Evolutionary conservation across 225 moss, liverwort and hornwort genomes (phyloP).

Genomic region (Marchantia paleacea): DNA sequence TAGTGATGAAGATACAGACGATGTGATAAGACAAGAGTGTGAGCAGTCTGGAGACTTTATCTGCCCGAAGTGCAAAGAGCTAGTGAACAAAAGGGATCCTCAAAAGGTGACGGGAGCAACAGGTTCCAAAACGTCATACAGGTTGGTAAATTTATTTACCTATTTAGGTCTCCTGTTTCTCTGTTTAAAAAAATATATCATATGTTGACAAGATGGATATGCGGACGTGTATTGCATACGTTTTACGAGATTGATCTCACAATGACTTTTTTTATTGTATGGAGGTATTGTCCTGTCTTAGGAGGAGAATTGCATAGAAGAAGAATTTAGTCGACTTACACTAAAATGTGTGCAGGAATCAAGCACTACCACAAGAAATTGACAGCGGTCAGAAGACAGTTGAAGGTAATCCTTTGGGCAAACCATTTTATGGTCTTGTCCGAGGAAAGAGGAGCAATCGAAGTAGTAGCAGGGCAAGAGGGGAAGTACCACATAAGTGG

Average conservation of each 20-base stretch:
- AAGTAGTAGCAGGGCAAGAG: constrained; percentile 41
- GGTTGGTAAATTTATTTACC: constrained; percentile 28
- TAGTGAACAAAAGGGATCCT: constrained; percentile 26
- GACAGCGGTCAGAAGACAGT: constrained; percentile 42
- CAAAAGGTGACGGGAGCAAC: constrained; percentile 24
- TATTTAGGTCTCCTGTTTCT: no score
- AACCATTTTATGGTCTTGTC: constrained; percentile 60
- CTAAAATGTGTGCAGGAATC: constrained; percentile 26
- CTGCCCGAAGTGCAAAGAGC: constrained; percentile 70
- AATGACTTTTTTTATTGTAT: not conserved
- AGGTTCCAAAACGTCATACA: constrained; percentile 33
- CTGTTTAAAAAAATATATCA: not conserved
- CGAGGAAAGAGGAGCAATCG: constrained; percentile 92
- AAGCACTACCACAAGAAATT: constrained; percentile 34
- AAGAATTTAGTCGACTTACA: not conserved
- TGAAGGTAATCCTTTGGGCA: constrained; percentile 53
- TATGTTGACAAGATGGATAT: no score
- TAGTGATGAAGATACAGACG: constrained; percentile 46
- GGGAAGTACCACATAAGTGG: constrained; percentile 45
- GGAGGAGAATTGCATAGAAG: not conserved
- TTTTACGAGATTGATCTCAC: not conserved
- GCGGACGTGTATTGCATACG: not conserved
- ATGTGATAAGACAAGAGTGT: constrained; percentile 38
- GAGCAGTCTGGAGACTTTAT: constrained; percentile 60
- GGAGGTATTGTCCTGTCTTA: not conserved